A percentile compares a stretch with the other conserved stretches of the same genome.
These are phyloP conservation scores for Misopates orontium DNA, from an alignment of 257 asterid genomes.

Conservation along the genomic window DNA sequence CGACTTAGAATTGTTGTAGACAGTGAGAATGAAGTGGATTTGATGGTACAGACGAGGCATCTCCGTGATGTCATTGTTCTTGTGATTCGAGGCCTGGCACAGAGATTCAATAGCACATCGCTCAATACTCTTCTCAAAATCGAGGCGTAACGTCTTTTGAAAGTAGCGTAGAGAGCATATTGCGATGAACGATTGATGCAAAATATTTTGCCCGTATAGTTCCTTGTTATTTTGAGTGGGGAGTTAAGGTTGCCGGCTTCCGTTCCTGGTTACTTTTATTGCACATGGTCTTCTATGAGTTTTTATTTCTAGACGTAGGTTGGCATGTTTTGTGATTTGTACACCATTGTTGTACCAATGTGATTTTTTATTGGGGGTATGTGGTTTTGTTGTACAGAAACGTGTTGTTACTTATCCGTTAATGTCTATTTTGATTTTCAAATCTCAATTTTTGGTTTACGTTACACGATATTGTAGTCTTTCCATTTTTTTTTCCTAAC, in stretches of 20 bases:
- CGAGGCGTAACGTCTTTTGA: slow-evolving; percentile 42
- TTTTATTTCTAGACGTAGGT: background rate
- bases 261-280: background rate
- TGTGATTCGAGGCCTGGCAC: slow-evolving; percentile 89
- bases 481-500: too few species aligned
- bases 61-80: slow-evolving; percentile 89
- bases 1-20: slow-evolving; percentile 92
- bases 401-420: too few species aligned
- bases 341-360: slow-evolving; percentile 17
- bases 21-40: slow-evolving; percentile 85
- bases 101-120: slow-evolving; percentile 91
- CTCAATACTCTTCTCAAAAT: slow-evolving; percentile 90
- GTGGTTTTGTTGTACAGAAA: too few species aligned
- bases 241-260: slow-evolving; percentile 6
- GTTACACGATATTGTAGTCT: too few species aligned
- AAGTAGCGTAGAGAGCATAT: too few species aligned
- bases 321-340: slow-evolving; percentile 16
- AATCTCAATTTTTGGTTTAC: too few species aligned
- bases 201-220: slow-evolving; percentile 21
- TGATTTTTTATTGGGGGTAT: background rate
- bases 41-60: slow-evolving; percentile 95
- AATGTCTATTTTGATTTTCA: too few species aligned
- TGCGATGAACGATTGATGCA: slow-evolving; percentile 2
- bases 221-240: slow-evolving; percentile 31
- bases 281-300: background rate